These are phyloP conservation scores for Debaryomyces udenii DNA, from an alignment of 1,139 yeast genomes.

Conservation along the genomic window DNA sequence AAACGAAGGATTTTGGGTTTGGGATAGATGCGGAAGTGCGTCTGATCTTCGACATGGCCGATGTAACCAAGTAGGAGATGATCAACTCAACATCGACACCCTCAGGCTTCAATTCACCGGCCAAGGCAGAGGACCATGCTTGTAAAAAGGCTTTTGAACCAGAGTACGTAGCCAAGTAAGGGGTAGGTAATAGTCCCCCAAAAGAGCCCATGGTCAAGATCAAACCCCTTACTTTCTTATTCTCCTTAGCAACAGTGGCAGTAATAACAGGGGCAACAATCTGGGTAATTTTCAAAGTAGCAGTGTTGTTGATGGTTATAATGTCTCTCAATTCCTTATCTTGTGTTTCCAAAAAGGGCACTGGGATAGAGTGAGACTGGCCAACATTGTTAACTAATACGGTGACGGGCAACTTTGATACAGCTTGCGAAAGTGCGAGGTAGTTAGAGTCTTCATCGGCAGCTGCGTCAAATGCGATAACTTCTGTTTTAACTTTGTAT, in stretches of 20 bases:
- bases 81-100: constrained; percentile 85
- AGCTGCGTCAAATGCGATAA: constrained; percentile 81
- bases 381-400: constrained; percentile 92
- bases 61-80: constrained; percentile 88
- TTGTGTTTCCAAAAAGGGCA: constrained; percentile 82
- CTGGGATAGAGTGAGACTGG: constrained; percentile 91
- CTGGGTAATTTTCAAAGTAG: constrained; percentile 84
- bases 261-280: constrained; percentile 68
- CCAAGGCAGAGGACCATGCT: constrained; percentile 85
- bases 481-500: constrained; percentile 64
- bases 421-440: constrained; percentile 46
- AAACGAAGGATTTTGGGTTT: constrained; percentile 76
- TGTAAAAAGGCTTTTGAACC: constrained; percentile 96
- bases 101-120: constrained; percentile 75
- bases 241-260: constrained; percentile 46
- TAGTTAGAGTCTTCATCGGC: constrained; percentile 58
- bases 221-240: constrained; percentile 59
- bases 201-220: constrained; percentile 96
- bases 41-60: constrained; percentile 93
- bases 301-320: constrained; percentile 81
- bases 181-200: constrained; percentile 92
- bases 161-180: constrained; percentile 88
- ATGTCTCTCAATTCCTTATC: constrained; percentile 74
- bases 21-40: constrained; percentile 79
- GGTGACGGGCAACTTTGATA: constrained; percentile 61